Evolutionary conservation across 805 yeast genomes (phyloP).

Genomic region (Saccharomyces paradoxus): DNA sequence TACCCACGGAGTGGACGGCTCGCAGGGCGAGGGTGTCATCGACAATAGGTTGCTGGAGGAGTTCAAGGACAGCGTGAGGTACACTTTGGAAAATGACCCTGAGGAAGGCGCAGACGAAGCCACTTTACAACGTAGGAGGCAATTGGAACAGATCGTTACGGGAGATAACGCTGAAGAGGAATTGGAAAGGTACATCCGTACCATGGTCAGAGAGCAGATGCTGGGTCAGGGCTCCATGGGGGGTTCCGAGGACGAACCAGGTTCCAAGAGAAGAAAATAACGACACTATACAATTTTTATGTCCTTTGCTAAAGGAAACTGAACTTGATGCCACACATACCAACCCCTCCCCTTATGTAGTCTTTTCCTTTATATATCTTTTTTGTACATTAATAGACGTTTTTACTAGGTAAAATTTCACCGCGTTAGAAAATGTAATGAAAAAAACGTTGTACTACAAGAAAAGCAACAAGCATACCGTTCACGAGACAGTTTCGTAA

Average conservation of each 20-base stretch:
- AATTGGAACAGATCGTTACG: slow-evolving; percentile 61
- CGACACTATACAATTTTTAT: not conserved
- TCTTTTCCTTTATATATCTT: not conserved
- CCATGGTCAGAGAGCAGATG: slow-evolving; percentile 55
- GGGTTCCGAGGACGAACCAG: slow-evolving; percentile 21
- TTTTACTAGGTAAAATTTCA: not conserved
- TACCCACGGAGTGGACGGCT: slow-evolving; percentile 6
- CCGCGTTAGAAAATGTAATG: not conserved
- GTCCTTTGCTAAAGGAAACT: not conserved
- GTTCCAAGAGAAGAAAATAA: slow-evolving; percentile 32
- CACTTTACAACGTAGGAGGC: slow-evolving; percentile 48
- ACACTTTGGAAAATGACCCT: slow-evolving; percentile 43
- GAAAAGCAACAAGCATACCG: not conserved
- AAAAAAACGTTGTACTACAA: not conserved
- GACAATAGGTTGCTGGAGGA: slow-evolving; percentile 26
- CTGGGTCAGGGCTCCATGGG: slow-evolving; percentile 8
- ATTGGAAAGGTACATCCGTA: slow-evolving; percentile 56
- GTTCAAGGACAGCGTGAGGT: slow-evolving; percentile 43
- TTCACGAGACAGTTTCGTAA: no score
- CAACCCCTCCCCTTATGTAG: not conserved
- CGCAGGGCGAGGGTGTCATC: slow-evolving; percentile 18
- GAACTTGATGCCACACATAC: not conserved
- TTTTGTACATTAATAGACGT: not conserved
- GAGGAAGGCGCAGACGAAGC: slow-evolving; percentile 36
- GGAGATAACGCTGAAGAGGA: slow-evolving; percentile 79